Base-by-base conservation (phyloP, 176 grass and related monocot genomes). In the Oryza meyeriana region DNA sequence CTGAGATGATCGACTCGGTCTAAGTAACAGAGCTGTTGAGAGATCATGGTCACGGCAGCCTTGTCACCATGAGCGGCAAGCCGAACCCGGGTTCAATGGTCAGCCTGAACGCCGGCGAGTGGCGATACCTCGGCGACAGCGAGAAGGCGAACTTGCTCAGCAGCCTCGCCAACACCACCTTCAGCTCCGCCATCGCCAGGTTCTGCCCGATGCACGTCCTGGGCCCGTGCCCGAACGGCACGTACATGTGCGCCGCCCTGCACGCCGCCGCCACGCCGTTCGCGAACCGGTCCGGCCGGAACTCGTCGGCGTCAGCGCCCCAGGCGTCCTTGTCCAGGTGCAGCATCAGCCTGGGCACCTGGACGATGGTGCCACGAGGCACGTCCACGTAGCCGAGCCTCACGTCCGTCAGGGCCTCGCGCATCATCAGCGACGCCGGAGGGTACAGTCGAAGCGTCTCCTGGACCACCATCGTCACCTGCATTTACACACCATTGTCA, bases 391-490 rank as follows among this genome's bases (percentile, higher is more conserved):
- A 27, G 5, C 88, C 85, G 1, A 96, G 69, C 69, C 81, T 90
- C 33, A 87, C 63, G 52, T 93, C 80, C 8, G 59, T 41, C 68
- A 90, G 55, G 31, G 80, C 83, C 64, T 93, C 78, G 0, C 88
- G 88, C n/a, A 79, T 59, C 25, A 93, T 80, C 44, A 86, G 2
- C 6, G 83, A 85, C 0, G 83, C 94, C 3, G 94, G 94, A 68
- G 88, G 78, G 81, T 87, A 92, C 7, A 94, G 74, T 2, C 92
- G 68, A 6, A 94, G 78, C 0, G 81, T 89, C 64, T 94, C 92
- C 45, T 92, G 90, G 12, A 94, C 89, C 47, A 94, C 87, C 90
- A 93, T 92, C 5, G 73, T 90, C 13, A 96, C 24, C 90, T 95
- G 70, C 50, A 85, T 76, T 61, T 25, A 0, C 22, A 59, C 18